Base-by-base conservation (phyloP, 805 yeast species). In the Scheffersomyces coipomensis region DNA sequence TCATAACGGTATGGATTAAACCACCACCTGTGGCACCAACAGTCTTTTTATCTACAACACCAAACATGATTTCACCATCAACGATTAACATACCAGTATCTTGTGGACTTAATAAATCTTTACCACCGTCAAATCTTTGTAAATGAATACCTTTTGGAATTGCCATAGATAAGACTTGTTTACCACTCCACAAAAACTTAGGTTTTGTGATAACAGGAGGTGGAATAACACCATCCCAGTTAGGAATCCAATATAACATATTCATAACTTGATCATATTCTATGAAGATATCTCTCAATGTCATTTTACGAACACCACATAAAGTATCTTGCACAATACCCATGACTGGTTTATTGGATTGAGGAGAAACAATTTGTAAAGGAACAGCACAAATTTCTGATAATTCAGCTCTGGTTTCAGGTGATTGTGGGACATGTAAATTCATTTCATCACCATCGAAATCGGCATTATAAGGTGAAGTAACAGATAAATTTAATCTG, bases 401-500 rank as follows among this genome's bases (percentile, higher is more conserved):
- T 48, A 93, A 73, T 66, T 93, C 99, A 1, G 99, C 97, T 60
- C 98, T 80, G 0, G 99, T 90, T 64, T 93, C 99, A 48, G 90
- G 96, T 7, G 97, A 86, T 64, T 93, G 99, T 3, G 99, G 99
- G 51, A 91, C 99, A 59, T 93, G 99, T 71, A 93, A 84, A 68
- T 93, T 93, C 99, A 93, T 93, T 71, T 93, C 99, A 68, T 93
- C 99, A 76, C 99, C 99, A 73, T 93, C 99, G 74, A 93, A 93
- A 84, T 93, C 99, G 33, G 99, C 99, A 70, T 93, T 93, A 67
- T 93, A 93, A n/a, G 99, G 99, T 15, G 98, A 88, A 0, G 99
- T 93, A 33, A 93, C 99, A 19, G 98, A 93, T 61, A 93, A 73
- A 60, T 93, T 93, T 71, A 93, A 75, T 71, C 99, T 80, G 75